phyloP scores from a whole-genome alignment of 2,329 filamentous ascomycete genomes.

The Aspergillus sojae region DNA sequence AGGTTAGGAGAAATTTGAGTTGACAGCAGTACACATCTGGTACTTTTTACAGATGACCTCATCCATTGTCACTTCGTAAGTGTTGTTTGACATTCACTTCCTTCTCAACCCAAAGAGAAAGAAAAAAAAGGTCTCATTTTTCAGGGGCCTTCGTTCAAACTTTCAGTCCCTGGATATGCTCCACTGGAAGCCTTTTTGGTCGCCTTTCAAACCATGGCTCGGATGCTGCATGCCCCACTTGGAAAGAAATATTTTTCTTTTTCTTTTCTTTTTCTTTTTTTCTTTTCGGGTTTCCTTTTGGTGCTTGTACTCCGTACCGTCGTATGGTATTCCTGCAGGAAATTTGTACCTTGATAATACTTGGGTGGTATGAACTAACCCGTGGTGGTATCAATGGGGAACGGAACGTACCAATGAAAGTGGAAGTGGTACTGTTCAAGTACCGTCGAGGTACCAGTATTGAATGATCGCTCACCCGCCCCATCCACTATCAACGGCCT shows the following conservation, averaged over 20 bases:
- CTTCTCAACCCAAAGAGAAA: not conserved
- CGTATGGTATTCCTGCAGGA: constrained; percentile 1
- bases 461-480: constrained; percentile 12
- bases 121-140: not conserved
- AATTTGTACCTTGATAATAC: not conserved
- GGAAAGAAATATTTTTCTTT: not conserved
- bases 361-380: not conserved
- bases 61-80: not conserved
- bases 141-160: constrained; percentile 4
- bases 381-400: not conserved
- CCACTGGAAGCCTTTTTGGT: constrained; percentile 2
- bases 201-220: constrained; percentile 6
- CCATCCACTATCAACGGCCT: constrained; percentile 20
- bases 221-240: constrained; percentile 2
- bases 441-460: constrained; percentile 2
- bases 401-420: not conserved
- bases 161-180: constrained; percentile 13
- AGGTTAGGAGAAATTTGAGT: not conserved
- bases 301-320: not conserved
- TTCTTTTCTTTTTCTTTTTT: not conserved
- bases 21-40: not conserved
- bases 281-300: not conserved
- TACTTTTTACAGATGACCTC: not conserved
- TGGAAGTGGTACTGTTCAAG: not conserved
- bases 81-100: not conserved